Evolutionary conservation across 2,329 filamentous ascomycete genomes (phyloP), one percentile per base, ranked within the genome.

Genomic region (Colletotrichum echinochloae): DNA sequence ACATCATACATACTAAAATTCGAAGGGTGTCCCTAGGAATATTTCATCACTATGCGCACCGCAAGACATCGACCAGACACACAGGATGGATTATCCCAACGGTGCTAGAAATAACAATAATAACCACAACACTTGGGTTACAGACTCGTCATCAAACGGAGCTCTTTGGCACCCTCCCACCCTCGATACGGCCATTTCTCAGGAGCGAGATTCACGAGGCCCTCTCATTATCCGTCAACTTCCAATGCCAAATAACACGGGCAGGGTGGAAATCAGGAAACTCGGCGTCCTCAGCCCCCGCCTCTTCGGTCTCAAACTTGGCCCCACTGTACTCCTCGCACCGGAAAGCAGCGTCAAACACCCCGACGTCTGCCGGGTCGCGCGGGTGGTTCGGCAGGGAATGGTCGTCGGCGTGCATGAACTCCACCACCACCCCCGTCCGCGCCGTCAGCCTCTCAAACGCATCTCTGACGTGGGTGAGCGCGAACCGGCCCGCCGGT

Each of bases 181-280:
- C n/a, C 2, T 18, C 6, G 16, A 35, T 23, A 33, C 57, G 26
- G 5, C 18, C 26, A 56, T 16, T 8, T 18, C 14, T 3, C 57
- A n/a, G 30, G 12, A 37, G 1, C 23, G 8, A 6, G 1, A 35
- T 0, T 62, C 23, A 26, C 14, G 30, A 8, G 5, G 39, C 30
- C 16, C 52, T 64, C 35, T 71, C 68, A 18, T 28, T 18, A 0
- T 67, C 64, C 9, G 46, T 55, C 23, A 70, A 14, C 16, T n/a
- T 33, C 67, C 68, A 71, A 33, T 71, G 68, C 68, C 68, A 71
- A n/a, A 71, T 26, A 3, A 71, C 64, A 63, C 18, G 54, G 2
- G 20, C 35, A 1, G 64, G 64, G 7, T 71, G 41, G 9, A 67
- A 71, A 35, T 56, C 39, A 14, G 68, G 64, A 39, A 67, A 71